These are phyloP conservation scores for Aureobasidium sp. DNA, from an alignment of 2,329 filamentous ascomycete species.

Conservation along the genomic window DNA sequence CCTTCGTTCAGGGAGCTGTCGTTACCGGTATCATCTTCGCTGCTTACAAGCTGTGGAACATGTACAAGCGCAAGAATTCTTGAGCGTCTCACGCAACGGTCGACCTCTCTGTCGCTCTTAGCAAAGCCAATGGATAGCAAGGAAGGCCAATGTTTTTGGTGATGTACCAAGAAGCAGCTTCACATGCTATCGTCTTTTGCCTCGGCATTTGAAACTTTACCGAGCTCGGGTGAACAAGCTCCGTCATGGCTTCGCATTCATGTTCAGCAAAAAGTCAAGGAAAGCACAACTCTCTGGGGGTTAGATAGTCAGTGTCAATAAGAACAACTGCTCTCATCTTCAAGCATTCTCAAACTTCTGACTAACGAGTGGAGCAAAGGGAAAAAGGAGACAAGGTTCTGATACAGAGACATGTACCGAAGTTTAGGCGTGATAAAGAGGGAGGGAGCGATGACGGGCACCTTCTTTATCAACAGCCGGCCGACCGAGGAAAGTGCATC, in stretches of 20 bases:
- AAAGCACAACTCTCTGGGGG: background rate
- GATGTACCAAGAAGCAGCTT: background rate
- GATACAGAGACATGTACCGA: background rate
- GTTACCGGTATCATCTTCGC: background rate
- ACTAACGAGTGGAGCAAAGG: background rate
- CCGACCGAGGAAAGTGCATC: background rate
- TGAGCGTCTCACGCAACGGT: background rate
- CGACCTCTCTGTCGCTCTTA: too few relatives aligned
- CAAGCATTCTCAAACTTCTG: background rate
- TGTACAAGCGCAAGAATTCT: background rate
- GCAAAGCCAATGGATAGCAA: background rate
- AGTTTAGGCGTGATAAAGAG: constrained; percentile 2
- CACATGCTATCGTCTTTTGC: constrained; percentile 1
- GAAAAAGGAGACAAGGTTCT: background rate
- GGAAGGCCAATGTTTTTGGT: background rate
- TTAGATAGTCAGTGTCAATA: background rate
- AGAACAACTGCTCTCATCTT: background rate
- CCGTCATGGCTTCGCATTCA: background rate
- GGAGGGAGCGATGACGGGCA: background rate
- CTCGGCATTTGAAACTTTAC: background rate
- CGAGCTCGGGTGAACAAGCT: background rate
- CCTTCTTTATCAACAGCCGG: background rate
- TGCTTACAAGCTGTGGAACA: background rate
- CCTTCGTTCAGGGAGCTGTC: constrained; percentile 15
- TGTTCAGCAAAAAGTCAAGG: background rate